These are phyloP conservation scores for Stipa capillata DNA, from an alignment of 176 grass and related monocot genomes.

Conservation along the genomic window DNA sequence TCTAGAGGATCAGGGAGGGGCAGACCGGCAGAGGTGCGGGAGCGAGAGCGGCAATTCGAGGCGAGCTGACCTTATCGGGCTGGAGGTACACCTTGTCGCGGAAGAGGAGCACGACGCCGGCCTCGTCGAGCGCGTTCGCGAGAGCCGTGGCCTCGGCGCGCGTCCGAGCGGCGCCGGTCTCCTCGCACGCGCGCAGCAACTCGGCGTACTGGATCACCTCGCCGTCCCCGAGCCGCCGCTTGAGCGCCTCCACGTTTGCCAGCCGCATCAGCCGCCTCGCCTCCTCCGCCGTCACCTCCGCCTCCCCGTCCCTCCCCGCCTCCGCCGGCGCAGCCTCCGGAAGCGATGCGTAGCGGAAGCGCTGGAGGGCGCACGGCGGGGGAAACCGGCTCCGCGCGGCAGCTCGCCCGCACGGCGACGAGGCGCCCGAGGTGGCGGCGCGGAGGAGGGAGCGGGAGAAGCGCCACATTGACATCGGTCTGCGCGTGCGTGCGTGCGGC, in stretches of 20 bases:
- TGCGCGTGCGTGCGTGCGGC: neutral
- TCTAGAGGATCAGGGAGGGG: no score
- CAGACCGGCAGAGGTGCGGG: neutral
- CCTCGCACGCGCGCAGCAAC: constrained; percentile 69
- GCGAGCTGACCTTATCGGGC: constrained; percentile 67
- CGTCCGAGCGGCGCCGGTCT: constrained; percentile 59
- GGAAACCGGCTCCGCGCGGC: neutral
- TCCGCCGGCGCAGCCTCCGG: constrained; percentile 28
- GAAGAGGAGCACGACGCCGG: constrained; percentile 85
- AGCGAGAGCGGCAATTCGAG: neutral
- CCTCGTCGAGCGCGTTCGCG: constrained; percentile 75
- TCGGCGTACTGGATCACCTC: constrained; percentile 74
- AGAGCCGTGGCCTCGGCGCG: constrained; percentile 63
- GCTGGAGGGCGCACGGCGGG: neutral
- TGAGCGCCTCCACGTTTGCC: constrained; percentile 77
- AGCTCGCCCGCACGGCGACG: constrained; percentile 1
- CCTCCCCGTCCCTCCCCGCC: constrained; percentile 4
- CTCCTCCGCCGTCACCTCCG: constrained; percentile 60
- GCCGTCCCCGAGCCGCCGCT: constrained; percentile 54
- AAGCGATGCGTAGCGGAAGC: constrained; percentile 20
- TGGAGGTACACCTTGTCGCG: constrained; percentile 94
- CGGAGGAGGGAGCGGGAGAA: constrained; percentile 39
- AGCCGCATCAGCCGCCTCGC: constrained; percentile 73
- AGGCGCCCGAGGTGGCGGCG: constrained; percentile 15
- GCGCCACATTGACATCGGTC: constrained; percentile 58